Evolutionary conservation across 257 asterid species (phyloP).

Genomic region (Apocynum venetum): DNA sequence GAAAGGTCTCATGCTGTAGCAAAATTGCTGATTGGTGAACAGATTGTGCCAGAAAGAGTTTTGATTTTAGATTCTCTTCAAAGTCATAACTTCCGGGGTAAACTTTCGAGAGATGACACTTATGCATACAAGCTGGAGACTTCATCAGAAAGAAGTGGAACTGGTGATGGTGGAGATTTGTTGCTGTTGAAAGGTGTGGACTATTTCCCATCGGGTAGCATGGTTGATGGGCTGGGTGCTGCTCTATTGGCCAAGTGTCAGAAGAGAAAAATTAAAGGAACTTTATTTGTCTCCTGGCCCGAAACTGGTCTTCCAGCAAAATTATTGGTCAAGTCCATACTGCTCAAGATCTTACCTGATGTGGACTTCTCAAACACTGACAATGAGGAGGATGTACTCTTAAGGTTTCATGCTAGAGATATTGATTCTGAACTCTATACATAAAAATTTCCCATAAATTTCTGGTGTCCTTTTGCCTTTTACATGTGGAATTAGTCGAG

Average conservation of each 20-base stretch:
- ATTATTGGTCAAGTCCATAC: slow-evolving; percentile 53
- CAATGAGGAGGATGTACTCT: slow-evolving; percentile 42
- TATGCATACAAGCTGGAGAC: slow-evolving; percentile 79
- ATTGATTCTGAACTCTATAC: slow-evolving; percentile 78
- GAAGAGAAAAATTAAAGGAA: slow-evolving; percentile 64
- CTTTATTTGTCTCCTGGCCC: slow-evolving; percentile 82
- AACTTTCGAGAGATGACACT: slow-evolving; percentile 68
- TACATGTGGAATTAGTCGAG: background rate
- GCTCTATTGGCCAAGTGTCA: slow-evolving; percentile 77
- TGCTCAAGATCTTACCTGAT: slow-evolving; percentile 49
- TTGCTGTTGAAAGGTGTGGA: slow-evolving; percentile 50
- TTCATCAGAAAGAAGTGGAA: slow-evolving; percentile 44
- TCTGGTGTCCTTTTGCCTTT: background rate
- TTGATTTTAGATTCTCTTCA: slow-evolving; percentile 72
- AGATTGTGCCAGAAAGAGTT: slow-evolving; percentile 64
- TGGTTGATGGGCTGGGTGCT: slow-evolving; percentile 84
- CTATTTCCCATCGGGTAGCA: slow-evolving; percentile 90
- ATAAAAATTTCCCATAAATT: slow-evolving; percentile 22
- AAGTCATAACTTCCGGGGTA: slow-evolving; percentile 72
- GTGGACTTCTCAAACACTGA: slow-evolving; percentile 33
- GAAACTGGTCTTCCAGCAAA: slow-evolving; percentile 58
- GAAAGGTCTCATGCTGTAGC: slow-evolving; percentile 84
- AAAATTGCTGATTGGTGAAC: slow-evolving; percentile 63
- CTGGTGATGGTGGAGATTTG: slow-evolving; percentile 27
- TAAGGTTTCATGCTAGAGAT: slow-evolving; percentile 44